Evolutionary conservation across 176 grass and related monocot species (phyloP), one percentile per base, ranked within the genome.

Genomic region (Poa annua): DNA sequence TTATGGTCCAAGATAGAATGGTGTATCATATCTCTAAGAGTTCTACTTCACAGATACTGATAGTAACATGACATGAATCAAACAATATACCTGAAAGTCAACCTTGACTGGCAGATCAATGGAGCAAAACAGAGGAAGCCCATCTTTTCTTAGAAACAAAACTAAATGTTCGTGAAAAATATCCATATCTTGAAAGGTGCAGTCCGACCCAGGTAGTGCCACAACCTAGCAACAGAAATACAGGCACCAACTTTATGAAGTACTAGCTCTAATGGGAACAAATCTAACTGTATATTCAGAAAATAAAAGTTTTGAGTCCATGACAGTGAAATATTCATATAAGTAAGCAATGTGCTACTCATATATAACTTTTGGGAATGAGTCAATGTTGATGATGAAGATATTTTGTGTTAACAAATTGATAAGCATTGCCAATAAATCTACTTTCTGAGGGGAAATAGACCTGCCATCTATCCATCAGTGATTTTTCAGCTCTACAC

Each of bases 151-250:
- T 90, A 98, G 61, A 90, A 89, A 98, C 56, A 95, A 85, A 80
- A 95, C 89, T 80, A 98, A 83, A 91, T 93, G 76, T 71, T 77
- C 83, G 53, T 95, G 89, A 79, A 95, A 98, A 60, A 98, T 95
- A 68, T 95, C 91, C 92, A 98, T 95, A 86, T 95, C 96, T 80
- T 95, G 85, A 92, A 95, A 88, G 59, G 61, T 73, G 34, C 67
- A 88, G 55, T 86, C 87, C 14, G 83, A 55, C 20, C 78, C 92
- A 85, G 92, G 96, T 60, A 92, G 79, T 64, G 79, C 74, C 79
- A 98, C 59, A 49, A 85, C 84, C 96, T 98, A 72, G 39, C 70
- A 94, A 80, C 41, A 78, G 66, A 71, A 80, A 85, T 80, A n/a
- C 3, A 19, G 59, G 7, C 56, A 68, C 36, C 64, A 26, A 56